Base-by-base conservation (phyloP, 2,329 filamentous ascomycete species). In the Diaporthe amygdali region DNA sequence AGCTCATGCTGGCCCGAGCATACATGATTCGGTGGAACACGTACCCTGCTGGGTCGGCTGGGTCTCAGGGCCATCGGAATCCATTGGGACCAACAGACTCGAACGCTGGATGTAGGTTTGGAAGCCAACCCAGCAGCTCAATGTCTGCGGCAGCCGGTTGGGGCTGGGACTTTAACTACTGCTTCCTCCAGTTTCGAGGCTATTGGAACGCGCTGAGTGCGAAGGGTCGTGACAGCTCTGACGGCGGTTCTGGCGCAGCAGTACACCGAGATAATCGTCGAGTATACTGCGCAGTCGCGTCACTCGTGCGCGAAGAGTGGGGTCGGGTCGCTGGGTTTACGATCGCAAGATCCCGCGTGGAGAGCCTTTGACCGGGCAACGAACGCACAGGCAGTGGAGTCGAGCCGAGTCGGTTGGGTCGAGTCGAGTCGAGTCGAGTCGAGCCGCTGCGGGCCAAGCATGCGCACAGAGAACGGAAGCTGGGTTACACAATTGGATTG, bases 41-140 rank as follows among this genome's bases (percentile, higher is more conserved):
- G 67, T 66, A 73, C 72, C 70, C 67, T 47, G 67, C 72, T 73
- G 72, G 55, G 72, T 73, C 54, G 70, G 63, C 47, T 73, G 72
- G 54, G 70, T 63, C 27, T 59, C 67, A 32, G 41, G 44, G 44
- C 25, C 49, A 46, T 72, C 54, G 52, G 70, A 63, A 59, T 72
- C 72, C 72, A 73, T 73, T 54, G 61, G 72, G 66, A 9, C 52
- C 61, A 63, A 41, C 63, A 67, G 63, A 66, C 54, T 63, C 56
- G 15, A 56, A 44, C 32, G 46, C 27, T 63, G 52, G 22, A 44
- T 54, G 55, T 37, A 44, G 61, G 61, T 44, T 34, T 63, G 22
- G 41, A 56, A 55, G 54, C 66, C 68, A 72, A 52, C 68, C 61
- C 68, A 64, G 39, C 68, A 63, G 63, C 54, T 68, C 30, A 44